These are phyloP conservation scores for Fusarium guadeloupense DNA, from an alignment of 2,329 filamentous ascomycete genomes.

Conservation along the genomic window DNA sequence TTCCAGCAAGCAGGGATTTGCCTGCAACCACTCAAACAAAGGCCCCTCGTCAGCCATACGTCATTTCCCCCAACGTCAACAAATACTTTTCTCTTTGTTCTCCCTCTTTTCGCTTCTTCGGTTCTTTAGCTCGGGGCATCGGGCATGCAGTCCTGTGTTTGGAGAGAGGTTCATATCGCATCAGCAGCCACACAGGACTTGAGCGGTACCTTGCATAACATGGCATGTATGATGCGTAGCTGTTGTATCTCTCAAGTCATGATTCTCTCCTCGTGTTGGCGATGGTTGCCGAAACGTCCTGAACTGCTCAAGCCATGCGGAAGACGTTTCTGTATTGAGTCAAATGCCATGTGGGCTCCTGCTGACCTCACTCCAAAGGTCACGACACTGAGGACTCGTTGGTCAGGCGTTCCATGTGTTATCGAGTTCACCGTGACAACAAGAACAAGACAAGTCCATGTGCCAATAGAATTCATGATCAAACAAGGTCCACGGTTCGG, in stretches of 20 bases:
- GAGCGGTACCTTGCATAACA: slow-evolving; percentile 6
- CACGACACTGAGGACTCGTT: slow-evolving; percentile 31
- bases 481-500: too few relatives aligned
- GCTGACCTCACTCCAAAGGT: slow-evolving; percentile 40
- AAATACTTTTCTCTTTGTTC: not conserved
- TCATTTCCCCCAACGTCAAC: slow-evolving; percentile 19
- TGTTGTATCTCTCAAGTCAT: slow-evolving; percentile 18
- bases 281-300: slow-evolving; percentile 20
- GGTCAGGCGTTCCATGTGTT: slow-evolving; percentile 30
- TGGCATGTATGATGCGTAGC: not conserved
- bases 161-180: slow-evolving; percentile 11
- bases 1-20: slow-evolving; percentile 19
- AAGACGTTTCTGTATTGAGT: slow-evolving; percentile 4
- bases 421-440: too few relatives aligned
- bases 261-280: not conserved
- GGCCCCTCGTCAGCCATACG: slow-evolving; percentile 28
- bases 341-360: slow-evolving; percentile 32
- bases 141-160: slow-evolving; percentile 17
- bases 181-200: slow-evolving; percentile 29
- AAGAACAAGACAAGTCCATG: slow-evolving; percentile 1
- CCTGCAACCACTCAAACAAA: slow-evolving; percentile 26
- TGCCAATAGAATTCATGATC: slow-evolving; percentile 12
- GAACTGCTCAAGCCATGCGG: slow-evolving; percentile 6
- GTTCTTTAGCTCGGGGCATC: slow-evolving; percentile 8
- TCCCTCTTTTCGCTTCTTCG: not conserved